Base-by-base conservation (phyloP, 371 early-diverging fungal genomes). In the Mucor plumbeus region DNA sequence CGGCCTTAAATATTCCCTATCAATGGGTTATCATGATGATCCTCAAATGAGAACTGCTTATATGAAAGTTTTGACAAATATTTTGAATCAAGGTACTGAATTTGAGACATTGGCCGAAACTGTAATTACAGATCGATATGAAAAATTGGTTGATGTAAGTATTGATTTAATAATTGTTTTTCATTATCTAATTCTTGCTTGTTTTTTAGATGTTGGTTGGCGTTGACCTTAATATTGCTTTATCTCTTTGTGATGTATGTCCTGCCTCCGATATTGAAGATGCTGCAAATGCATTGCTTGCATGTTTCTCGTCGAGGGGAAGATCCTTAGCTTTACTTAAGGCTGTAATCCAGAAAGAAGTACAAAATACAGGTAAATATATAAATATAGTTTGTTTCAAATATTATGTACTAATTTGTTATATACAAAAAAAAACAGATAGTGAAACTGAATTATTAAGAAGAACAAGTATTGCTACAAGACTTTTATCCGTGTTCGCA, bases 1-100 rank as follows among this genome's bases (percentile, higher is more conserved):
- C 17, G 97, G 95, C 10, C 81, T 97, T 40, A 91, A 92, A 71
- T 93, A 91, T 75, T 94, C 95, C 21, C 76, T 97, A 33, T 85
- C 94, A 0, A 91, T 95, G 87, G 94, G 93, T 14, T 97, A 97
- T 67, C 93, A 96, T 68, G 95, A 95, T 68, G 96, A 96, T 72
- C 81, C 88, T n/a, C 85, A 89, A 61, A 93, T 92, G 11, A 84
- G 96, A 14, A 91, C 93, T 0, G 90, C 95, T 3, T 97, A 96
- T 65, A 95, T 95, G 83, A 92, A 94, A 62, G 95, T 97, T 33
- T 75, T 97, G 59, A 93, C 95, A 13, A 94, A 95, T 66, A 90
- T 96, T 48, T 80, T 97, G 36, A 89, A 92, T 64, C 87, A 90
- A 67, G 97, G 95, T 15, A 90, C 93, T 6, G 92, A 93, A 69